These are phyloP conservation scores for Annulohypoxylon nitens DNA, from an alignment of 495 filamentous ascomycete genomes.

Conservation along the genomic window DNA sequence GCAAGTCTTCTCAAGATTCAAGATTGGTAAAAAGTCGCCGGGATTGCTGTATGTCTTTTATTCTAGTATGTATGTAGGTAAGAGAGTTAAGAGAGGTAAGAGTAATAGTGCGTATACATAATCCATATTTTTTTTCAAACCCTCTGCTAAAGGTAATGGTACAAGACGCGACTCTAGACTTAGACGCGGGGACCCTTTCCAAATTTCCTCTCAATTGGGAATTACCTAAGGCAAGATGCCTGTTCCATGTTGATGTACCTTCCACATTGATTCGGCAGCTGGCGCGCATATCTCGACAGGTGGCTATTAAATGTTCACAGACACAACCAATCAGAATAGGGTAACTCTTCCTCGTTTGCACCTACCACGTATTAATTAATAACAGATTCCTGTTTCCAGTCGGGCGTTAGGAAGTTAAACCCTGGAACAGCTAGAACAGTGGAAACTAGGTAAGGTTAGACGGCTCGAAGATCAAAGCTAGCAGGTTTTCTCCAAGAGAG, in stretches of 20 bases:
- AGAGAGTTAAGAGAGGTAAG: not conserved
- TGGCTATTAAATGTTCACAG: not conserved
- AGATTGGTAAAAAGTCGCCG: not conserved
- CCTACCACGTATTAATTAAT: not conserved
- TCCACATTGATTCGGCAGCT: not conserved
- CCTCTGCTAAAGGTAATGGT: constrained; percentile 5
- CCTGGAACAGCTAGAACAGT: not conserved
- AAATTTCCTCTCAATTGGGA: constrained; percentile 9
- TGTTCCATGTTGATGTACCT: not conserved
- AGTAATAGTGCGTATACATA: constrained; percentile 8
- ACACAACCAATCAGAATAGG: not conserved
- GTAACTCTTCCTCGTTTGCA: not conserved
- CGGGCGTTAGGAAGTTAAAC: not conserved
- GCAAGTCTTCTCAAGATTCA: not conserved
- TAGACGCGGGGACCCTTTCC: constrained; percentile 35
- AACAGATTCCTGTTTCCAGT: not conserved
- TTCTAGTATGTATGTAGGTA: not conserved
- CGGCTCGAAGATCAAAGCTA: constrained; percentile 1
- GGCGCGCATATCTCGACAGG: not conserved
- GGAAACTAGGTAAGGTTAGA: not conserved
- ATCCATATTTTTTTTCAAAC: constrained; percentile 6
- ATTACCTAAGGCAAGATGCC: constrained; percentile 7
- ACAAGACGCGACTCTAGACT: constrained; percentile 33
- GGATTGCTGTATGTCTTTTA: not conserved
- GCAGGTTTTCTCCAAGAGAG: not conserved